phyloP scores from a whole-genome alignment of 2,329 filamentous ascomycete species.

The Sclerotiophoma versabilis region DNA sequence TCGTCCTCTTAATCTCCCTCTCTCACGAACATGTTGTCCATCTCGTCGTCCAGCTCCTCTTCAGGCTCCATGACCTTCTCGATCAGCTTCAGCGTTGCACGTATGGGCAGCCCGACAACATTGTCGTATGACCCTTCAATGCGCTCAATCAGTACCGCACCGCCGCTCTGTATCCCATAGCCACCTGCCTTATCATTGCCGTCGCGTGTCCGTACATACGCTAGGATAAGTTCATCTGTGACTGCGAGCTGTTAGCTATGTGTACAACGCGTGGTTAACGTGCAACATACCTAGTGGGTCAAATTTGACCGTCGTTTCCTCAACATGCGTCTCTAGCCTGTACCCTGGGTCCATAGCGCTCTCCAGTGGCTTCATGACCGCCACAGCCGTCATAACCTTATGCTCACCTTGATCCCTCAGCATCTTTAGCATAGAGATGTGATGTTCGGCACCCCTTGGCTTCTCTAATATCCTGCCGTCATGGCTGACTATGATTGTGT shows the following conservation, averaged over 20 bases:
- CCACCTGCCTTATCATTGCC: conserved; percentile 96
- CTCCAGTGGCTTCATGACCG: conserved; percentile 80
- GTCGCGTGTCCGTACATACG: conserved; percentile 83
- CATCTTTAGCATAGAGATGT: conserved; percentile 81
- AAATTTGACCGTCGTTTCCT: conserved; percentile 93
- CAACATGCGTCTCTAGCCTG: conserved; percentile 77
- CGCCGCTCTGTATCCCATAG: conserved; percentile 91
- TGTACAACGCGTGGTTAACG: too few species aligned
- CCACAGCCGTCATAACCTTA: conserved; percentile 85
- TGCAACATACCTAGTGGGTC: conserved; percentile 61
- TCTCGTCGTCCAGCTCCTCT: conserved; percentile 48
- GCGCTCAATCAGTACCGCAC: conserved; percentile 83
- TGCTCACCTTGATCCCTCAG: conserved; percentile 80
- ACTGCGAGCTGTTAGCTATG: conserved; percentile 46
- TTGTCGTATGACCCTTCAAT: conserved; percentile 94
- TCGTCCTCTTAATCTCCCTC: conserved; percentile 12
- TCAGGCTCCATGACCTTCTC: conserved; percentile 86
- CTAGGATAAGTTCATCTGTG: conserved; percentile 82
- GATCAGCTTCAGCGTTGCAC: conserved; percentile 78
- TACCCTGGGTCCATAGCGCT: conserved; percentile 88
- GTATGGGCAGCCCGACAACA: conserved; percentile 87
- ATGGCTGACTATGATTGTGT: conserved; percentile 84
- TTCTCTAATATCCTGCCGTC: conserved; percentile 88
- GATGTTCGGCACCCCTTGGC: conserved; percentile 79
- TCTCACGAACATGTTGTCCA: conserved; percentile 58